Evolutionary conservation across 2,329 filamentous ascomycete genomes (phyloP).

Genomic region (Claviceps monticola): DNA sequence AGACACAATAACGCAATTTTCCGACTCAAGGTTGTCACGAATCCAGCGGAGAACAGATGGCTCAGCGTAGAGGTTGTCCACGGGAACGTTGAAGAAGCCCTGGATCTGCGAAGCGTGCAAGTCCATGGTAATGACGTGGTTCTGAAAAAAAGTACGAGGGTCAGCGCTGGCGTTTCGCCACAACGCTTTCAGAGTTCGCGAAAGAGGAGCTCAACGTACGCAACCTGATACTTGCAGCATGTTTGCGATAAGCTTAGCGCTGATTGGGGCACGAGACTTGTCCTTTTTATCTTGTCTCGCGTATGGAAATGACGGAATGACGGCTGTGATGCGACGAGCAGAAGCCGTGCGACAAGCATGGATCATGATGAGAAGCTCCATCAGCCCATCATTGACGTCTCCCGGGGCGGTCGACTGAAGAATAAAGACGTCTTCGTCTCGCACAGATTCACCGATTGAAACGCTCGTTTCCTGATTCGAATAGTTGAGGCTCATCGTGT

Average conservation of each 20-base stretch:
- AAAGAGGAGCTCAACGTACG: conserved; percentile 15
- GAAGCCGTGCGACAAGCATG: conserved; percentile 63
- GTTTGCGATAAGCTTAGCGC: conserved; percentile 88
- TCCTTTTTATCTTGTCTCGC: conserved; percentile 97
- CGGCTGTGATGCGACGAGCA: conserved; percentile 83
- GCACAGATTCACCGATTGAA: conserved; percentile 87
- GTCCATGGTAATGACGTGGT: conserved; percentile 79
- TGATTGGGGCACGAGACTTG: conserved; percentile 85
- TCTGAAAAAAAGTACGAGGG: conserved; percentile 12
- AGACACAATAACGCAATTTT: conserved; percentile 85
- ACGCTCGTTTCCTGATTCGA: conserved; percentile 82
- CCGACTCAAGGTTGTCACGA: conserved; percentile 64
- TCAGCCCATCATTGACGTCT: conserved; percentile 94
- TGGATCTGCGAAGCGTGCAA: conserved; percentile 88
- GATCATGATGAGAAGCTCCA: conserved; percentile 98
- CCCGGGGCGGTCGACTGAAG: conserved; percentile 88
- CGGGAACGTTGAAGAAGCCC: conserved; percentile 80
- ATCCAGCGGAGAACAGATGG: conserved; percentile 89
- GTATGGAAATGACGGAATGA: conserved; percentile 93
- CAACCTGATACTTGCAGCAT: conserved; percentile 94
- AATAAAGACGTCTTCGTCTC: conserved; percentile 98
- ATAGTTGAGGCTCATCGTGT: conserved; percentile 70
- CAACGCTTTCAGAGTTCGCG: not conserved
- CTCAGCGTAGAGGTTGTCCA: conserved; percentile 79
- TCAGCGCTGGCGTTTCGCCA: not conserved